Evolutionary conservation across 192 early-diverging fungal species (phyloP).

Genomic region (Rhizoclosmatium globosum): DNA sequence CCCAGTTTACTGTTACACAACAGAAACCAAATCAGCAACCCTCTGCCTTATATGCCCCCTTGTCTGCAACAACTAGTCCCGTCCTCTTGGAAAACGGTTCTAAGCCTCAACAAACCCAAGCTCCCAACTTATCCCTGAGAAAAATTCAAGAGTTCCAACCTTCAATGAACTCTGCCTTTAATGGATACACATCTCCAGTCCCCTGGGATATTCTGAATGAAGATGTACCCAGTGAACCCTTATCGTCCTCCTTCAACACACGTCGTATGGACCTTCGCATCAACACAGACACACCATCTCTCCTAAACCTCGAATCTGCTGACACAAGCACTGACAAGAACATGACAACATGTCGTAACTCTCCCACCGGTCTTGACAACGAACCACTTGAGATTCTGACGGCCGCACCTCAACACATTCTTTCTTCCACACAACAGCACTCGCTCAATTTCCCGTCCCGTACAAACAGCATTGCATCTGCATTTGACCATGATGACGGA

Average conservation of each 20-base stretch:
- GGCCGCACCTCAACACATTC: neutral
- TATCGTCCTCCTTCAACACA: slow-evolving; percentile 8
- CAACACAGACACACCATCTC: neutral
- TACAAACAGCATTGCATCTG: neutral
- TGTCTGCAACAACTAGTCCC: neutral
- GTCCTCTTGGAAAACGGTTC: neutral
- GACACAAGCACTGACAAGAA: neutral
- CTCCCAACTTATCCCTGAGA: neutral
- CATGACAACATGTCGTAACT: slow-evolving; percentile 16
- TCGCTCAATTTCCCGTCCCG: neutral
- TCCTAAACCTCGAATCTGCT: neutral
- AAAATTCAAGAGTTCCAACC: neutral
- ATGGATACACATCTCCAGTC: neutral
- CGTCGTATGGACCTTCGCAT: neutral
- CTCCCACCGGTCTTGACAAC: slow-evolving; percentile 8
- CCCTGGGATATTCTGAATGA: slow-evolving; percentile 2
- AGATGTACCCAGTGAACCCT: neutral
- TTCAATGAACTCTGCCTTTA: neutral
- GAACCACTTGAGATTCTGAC: neutral
- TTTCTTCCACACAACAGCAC: neutral
- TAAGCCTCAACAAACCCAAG: neutral
- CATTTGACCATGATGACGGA: neutral
- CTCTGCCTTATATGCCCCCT: neutral
- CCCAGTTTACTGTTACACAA: neutral
- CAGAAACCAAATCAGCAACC: neutral